Conservation (phyloP, 169 alveolate species). For the Eimeria necatrix region DNA sequence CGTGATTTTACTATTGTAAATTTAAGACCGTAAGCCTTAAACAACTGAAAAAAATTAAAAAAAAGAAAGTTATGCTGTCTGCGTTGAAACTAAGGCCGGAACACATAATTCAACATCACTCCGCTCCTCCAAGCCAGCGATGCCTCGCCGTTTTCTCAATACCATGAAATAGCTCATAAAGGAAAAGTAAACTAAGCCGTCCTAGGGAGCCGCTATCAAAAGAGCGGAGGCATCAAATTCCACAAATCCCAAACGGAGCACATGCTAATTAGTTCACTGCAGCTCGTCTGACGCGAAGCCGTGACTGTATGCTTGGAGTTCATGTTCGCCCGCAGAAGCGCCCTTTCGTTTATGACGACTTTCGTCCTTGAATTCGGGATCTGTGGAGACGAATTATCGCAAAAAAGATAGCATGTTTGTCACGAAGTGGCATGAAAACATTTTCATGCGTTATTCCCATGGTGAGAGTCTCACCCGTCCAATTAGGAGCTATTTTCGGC, state of each 20-base stretch:
- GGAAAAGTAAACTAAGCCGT: background rate
- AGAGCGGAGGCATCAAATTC: background rate
- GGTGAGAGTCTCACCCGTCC: conserved; percentile 58
- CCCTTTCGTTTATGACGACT: background rate
- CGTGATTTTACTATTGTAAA: background rate
- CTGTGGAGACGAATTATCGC: conserved; percentile 8
- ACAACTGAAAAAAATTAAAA: background rate
- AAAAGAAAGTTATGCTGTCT: background rate
- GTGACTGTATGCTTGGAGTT: background rate
- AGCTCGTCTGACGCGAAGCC: background rate
- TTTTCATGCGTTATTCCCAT: background rate
- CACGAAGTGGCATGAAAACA: background rate
- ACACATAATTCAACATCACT: background rate
- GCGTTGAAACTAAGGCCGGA: background rate
- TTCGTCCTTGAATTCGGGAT: conserved; percentile 45
- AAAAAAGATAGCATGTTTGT: background rate
- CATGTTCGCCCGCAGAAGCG: background rate
- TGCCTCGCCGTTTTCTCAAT: background rate
- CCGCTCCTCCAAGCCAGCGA: background rate
- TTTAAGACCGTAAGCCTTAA: background rate
- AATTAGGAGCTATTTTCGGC: conserved; percentile 70
- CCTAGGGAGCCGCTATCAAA: background rate
- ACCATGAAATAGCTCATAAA: background rate
- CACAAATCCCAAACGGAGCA: background rate
- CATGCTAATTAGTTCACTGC: background rate